Conservation (phyloP, 805 yeast species). For the Candida anglica region DNA sequence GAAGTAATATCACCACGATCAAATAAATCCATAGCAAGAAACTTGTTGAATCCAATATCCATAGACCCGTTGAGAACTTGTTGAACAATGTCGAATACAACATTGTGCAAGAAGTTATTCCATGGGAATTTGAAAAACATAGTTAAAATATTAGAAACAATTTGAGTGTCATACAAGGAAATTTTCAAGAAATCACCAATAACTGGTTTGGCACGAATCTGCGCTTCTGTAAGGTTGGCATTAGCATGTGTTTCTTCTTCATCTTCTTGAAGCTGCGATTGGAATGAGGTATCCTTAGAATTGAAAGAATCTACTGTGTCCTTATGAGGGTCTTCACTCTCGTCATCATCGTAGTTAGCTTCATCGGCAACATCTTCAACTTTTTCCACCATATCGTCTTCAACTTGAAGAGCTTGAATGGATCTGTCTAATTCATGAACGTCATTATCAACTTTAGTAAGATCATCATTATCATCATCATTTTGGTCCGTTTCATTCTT, state of each 20-base stretch:
- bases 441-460: too few species aligned
- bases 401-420: conserved; percentile 2
- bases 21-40: conserved; percentile 55
- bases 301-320: conserved; percentile 38
- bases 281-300: conserved; percentile 17
- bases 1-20: conserved; percentile 41
- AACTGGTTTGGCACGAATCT: conserved; percentile 38
- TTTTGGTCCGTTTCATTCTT: conserved; percentile 7
- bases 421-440: conserved; percentile 4
- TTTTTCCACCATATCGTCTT: conserved; percentile 3
- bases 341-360: conserved; percentile 3
- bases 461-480: conserved; percentile 9
- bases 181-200: conserved; percentile 42
- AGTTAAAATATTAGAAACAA: conserved; percentile 34
- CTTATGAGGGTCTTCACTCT: conserved; percentile 12
- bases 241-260: conserved; percentile 42
- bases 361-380: conserved; percentile 15
- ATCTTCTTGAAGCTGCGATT: conserved; percentile 6
- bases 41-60: conserved; percentile 47
- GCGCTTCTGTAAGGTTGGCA: conserved; percentile 40
- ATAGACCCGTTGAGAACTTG: conserved; percentile 45
- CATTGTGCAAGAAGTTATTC: conserved; percentile 46
- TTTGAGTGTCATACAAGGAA: conserved; percentile 40
- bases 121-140: conserved; percentile 46
- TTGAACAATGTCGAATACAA: conserved; percentile 44